Evolutionary conservation across 2,329 filamentous ascomycete genomes (phyloP), one percentile per base, ranked within the genome.

Genomic region (Xylariales sp.): DNA sequence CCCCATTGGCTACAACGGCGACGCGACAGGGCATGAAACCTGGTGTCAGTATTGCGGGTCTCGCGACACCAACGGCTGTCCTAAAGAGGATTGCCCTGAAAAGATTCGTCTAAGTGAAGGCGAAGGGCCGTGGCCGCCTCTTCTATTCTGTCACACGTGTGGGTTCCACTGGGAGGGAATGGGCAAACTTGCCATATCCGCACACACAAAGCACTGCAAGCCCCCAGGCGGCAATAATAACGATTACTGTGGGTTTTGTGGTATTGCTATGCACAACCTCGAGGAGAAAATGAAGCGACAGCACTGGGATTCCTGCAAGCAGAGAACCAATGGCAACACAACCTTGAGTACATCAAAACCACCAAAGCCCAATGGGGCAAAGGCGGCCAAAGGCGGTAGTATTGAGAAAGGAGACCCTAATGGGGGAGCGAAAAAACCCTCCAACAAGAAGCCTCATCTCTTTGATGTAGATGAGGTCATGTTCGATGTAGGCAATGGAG

Each of bases 171-270:
- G 24, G 24, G 8, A 24, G 24, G 25, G 36, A 11, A 20, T 10
- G 24, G 15, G 18, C 20, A 10, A 14, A 25, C 18, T 8, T 19
- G 16, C 24, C 20, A n/a, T 25, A 22, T 15, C 14, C 10, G 4
- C 8, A 15, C 38, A 40, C 38, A 24, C 11, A 31, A n/a, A 11
- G 4, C 28, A 20, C 16, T 40, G 38, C 20, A 32, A 18, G 27
- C 19, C 38, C 9, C 21, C 21, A 14, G 38, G 38, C 5, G 38
- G 38, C 9, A 22, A 25, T 4, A 9, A 18, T 20, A 18, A 29
- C 19, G 28, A 40, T 12, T 40, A 27, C 15, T 40, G 38, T 11
- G 28, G 28, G 4, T 45, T 42, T 34, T 45, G 43, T 14, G 43
- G 43, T 19, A 14, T 35, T 14, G 14, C 4, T 5, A 9, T 38